These are phyloP conservation scores for Tubosaeta brunneosetosa DNA, from an alignment of 768 basidiomycete genomes.

Conservation along the genomic window DNA sequence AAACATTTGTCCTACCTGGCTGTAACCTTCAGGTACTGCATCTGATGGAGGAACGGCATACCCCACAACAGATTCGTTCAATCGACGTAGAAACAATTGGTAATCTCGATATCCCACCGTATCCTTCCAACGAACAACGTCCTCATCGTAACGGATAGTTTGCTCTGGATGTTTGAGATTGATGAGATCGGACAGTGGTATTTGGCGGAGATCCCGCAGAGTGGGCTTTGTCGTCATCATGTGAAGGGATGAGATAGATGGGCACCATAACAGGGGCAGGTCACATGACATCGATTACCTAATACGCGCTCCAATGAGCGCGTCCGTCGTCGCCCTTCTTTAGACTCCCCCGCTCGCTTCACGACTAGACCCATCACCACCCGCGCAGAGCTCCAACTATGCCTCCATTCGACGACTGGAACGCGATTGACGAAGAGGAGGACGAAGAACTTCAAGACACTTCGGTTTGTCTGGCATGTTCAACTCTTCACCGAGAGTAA, in stretches of 20 bases:
- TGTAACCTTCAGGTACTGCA: neutral
- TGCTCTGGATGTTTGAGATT: constrained; percentile 34
- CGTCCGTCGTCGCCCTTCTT: neutral
- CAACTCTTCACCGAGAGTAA: neutral
- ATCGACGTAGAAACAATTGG: constrained; percentile 64
- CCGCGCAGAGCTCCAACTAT: constrained; percentile 28
- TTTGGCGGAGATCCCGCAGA: constrained; percentile 30
- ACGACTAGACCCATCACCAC: neutral
- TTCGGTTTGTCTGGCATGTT: constrained; percentile 40
- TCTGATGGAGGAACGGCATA: constrained; percentile 42
- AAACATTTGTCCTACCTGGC: constrained; percentile 16
- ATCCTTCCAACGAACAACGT: constrained; percentile 66
- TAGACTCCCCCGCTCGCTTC: constrained; percentile 1
- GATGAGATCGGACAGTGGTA: constrained; percentile 22
- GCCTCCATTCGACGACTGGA: constrained; percentile 79
- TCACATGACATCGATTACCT: constrained; percentile 22
- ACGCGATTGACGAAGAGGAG: constrained; percentile 71
- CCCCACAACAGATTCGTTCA: constrained; percentile 77
- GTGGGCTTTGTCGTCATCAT: constrained; percentile 9
- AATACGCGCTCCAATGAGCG: constrained; percentile 18
- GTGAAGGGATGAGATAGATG: neutral
- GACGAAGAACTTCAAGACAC: constrained; percentile 76
- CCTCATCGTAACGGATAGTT: constrained; percentile 67
- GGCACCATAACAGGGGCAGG: constrained; percentile 1
- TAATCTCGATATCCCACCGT: constrained; percentile 73